Base-by-base conservation (phyloP, 2,329 filamentous ascomycete genomes). In the Venturia oleaginea region DNA sequence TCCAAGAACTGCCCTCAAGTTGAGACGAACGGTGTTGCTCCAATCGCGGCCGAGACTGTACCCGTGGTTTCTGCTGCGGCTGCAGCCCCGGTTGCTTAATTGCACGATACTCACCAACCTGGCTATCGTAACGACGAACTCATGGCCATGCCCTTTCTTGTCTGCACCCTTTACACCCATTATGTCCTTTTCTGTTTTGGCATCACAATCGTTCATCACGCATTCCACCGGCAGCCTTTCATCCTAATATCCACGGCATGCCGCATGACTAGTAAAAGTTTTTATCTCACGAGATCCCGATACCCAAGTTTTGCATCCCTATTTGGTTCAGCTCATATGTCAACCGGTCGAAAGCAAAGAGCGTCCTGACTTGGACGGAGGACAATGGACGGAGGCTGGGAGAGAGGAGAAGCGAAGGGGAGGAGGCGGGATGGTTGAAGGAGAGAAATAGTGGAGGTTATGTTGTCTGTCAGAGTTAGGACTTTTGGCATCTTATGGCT, bases 1-100 rank as follows among this genome's bases (percentile, higher is more conserved):
- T 96, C 91, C 66, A 89, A 93, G 68, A 93, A 97, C 71, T 97
- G 94, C 82, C 89, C 92, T 77, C 92, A 85, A 87, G 88, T 85
- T 69, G 82, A 83, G 70, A 74, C 80, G 65, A 79, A 80, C 66
- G 78, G 76, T 62, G 78, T 69, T 19, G 64, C 70, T 61, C 67
- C 71, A 48, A 67, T 71, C 61, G 70, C 73, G 43, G 64, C 72
- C 62, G 69, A 74, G 61, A 68, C 70, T 61, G 70, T 72, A 61
- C 42, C 63, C 27, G 68, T 69, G 59, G 66, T 68, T 51, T 70
- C 74, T 24, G 71, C 77, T 38, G 75, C 76, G 66, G 73, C 78
- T 66, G 74, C 78, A 37, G 71, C 78, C 64, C 73, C 79, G 62
- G 76, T 77, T 66, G 78, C 78, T 68, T 81, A 80, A 38, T 40